Conservation (phyloP, 2,329 filamentous ascomycete genomes). For the Leptographium lundbergii region DNA sequence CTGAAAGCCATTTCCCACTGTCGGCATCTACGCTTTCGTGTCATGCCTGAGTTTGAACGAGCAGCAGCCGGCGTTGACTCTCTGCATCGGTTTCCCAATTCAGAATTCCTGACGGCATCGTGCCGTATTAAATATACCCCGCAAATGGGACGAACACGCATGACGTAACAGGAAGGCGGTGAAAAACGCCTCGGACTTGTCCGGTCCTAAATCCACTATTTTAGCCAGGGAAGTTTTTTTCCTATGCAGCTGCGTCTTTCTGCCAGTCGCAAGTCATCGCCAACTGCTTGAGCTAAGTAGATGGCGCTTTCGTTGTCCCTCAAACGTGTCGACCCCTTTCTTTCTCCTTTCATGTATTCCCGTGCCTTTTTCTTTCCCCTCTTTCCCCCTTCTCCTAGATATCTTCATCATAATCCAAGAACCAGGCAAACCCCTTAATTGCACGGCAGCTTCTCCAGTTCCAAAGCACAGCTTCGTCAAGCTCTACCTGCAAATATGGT, state of each 20-base stretch:
- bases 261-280: not conserved
- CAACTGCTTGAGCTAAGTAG: not conserved
- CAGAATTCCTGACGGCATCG: not conserved
- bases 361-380: not conserved
- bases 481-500: constrained; percentile 27
- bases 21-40: not conserved
- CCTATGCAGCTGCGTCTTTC: not conserved
- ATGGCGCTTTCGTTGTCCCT: not conserved
- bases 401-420: not conserved
- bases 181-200: not conserved
- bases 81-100: not conserved
- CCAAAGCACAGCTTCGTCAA: not conserved
- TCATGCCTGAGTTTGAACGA: not conserved
- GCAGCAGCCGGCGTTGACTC: not conserved
- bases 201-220: not conserved
- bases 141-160: not conserved
- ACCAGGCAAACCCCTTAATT: not conserved
- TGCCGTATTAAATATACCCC: not conserved
- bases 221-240: not conserved
- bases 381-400: not conserved
- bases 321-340: not conserved
- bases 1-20: not conserved
- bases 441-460: not conserved
- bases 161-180: constrained; percentile 4
- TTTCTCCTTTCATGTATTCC: not conserved